Conservation (phyloP, 257 asterid genomes). For the Solanum chmielewskii region DNA sequence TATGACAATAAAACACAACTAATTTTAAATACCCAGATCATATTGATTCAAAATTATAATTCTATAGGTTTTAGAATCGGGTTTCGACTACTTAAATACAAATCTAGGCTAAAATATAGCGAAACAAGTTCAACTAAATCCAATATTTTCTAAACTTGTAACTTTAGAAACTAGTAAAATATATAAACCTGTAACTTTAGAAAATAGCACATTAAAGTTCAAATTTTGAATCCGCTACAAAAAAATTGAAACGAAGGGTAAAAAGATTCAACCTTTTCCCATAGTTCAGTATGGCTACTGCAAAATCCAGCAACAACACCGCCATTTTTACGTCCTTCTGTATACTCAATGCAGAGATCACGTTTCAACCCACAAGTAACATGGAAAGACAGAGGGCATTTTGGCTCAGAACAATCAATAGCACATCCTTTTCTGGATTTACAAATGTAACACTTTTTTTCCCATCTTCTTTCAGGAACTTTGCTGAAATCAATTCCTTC, state of each 20-base stretch:
- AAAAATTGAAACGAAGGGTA: not conserved
- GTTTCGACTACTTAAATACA: not conserved
- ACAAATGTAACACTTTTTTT: conserved; percentile 45
- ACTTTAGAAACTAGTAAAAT: not conserved
- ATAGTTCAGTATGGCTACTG: conserved; percentile 50
- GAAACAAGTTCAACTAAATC: not conserved
- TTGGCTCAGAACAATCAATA: conserved; percentile 75
- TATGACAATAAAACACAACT: not conserved
- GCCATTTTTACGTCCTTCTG: conserved; percentile 40
- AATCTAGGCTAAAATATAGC: not conserved
- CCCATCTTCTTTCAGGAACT: conserved; percentile 58
- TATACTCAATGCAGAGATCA: conserved; percentile 56
- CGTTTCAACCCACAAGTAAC: conserved; percentile 69
- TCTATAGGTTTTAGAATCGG: not conserved
- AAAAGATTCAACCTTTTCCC: conserved; percentile 53
- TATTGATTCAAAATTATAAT: not conserved
- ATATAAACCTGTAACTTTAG: not conserved
- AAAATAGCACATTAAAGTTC: not conserved
- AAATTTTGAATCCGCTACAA: not conserved
- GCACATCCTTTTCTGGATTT: conserved; percentile 43
- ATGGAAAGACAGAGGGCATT: conserved; percentile 53
- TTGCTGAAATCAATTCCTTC: conserved; percentile 53
- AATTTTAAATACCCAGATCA: not conserved
- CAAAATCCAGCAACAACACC: conserved; percentile 80
- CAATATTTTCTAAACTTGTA: not conserved